These are phyloP conservation scores for Lecanicillium sp. DNA, from an alignment of 2,329 filamentous ascomycete species.

Conservation along the genomic window DNA sequence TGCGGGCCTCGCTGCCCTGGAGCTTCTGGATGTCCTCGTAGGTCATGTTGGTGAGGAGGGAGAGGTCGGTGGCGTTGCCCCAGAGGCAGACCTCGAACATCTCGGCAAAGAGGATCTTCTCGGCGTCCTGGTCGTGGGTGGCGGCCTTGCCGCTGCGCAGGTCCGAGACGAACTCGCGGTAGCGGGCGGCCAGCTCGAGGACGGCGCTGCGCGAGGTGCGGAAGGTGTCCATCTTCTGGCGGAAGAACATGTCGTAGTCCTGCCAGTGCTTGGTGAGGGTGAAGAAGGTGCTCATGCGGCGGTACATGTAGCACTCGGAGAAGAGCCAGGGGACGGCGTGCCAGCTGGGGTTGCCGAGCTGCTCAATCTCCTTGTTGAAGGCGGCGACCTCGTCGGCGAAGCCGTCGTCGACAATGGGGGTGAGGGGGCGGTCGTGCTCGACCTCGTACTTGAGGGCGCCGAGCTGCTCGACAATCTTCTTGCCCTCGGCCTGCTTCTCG, in stretches of 20 bases:
- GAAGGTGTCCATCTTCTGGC: slow-evolving; percentile 89
- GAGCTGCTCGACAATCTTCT: slow-evolving; percentile 72
- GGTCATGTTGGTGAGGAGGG: slow-evolving; percentile 78
- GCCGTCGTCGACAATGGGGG: slow-evolving; percentile 70
- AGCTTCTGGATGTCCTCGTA: slow-evolving; percentile 97
- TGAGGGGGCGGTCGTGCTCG: slow-evolving; percentile 77
- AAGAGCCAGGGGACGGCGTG: slow-evolving; percentile 83
- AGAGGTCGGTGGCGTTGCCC: slow-evolving; percentile 94
- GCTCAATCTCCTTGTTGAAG: slow-evolving; percentile 81
- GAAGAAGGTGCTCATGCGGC: slow-evolving; percentile 77
- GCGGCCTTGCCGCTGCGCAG: slow-evolving; percentile 47
- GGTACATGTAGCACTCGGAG: slow-evolving; percentile 87
- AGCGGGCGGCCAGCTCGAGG: slow-evolving; percentile 71
- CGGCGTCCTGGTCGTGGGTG: slow-evolving; percentile 55
- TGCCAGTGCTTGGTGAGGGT: slow-evolving; percentile 75
- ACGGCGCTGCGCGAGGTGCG: slow-evolving; percentile 83
- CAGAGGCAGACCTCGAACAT: slow-evolving; percentile 96
- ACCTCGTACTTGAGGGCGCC: slow-evolving; percentile 88
- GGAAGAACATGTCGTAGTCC: slow-evolving; percentile 78
- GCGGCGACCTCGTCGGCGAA: slow-evolving; percentile 67
- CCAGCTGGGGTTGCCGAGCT: slow-evolving; percentile 70
- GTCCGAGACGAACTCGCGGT: slow-evolving; percentile 64
- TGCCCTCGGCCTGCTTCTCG: slow-evolving; percentile 69
- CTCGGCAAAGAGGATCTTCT: slow-evolving; percentile 75
- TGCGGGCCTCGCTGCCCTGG: slow-evolving; percentile 80